Base-by-base conservation (phyloP, 2,329 filamentous ascomycete species). In the Diaporthe sp. region DNA sequence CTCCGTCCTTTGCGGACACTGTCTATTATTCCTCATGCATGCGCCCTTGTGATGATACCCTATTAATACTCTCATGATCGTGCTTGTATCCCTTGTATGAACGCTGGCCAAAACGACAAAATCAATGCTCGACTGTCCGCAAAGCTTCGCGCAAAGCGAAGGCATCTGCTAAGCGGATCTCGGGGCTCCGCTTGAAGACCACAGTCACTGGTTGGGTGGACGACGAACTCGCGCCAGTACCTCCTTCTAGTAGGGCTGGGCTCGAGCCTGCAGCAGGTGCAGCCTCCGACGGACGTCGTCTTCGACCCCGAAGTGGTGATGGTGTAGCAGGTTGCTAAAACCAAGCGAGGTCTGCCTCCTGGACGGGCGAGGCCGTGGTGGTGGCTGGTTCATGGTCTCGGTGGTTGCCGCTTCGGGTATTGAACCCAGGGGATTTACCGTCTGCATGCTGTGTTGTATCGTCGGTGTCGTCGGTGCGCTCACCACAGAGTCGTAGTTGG, bases 401-500 rank as follows among this genome's bases (percentile, higher is more conserved):
- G 71, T 80, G 77, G n/a, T 77, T 59, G 19, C 77, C 15, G 77
- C 74, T 63, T 83, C 82, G 2, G 77, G 75, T 22, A 83, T 83
- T 53, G 79, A 78, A 8, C 79, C 79, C 25, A 83, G 76, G 1
- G 75, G 77, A 50, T 81, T 77, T 25, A 71, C 61, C 12, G 84
- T 82, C 30, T 82, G 79, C 13, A 80, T 75, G 77, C 86, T 83
- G 5, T 77, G 79, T 27, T 78, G 79, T 27, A 82, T 82, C 1
- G 84, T 85, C 2, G 88, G 86, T 17, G 88, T 87, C 27, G 81
- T 81, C 8, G 90, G 89, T 37, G 86, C 86, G 77, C 87, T 90
- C 56, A 89, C 83, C 0, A 90, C 92, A 3, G 92, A 88, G 72
- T 88, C 84, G 79, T 95, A 95, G 79, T 94, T 91, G 0, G 93